Conservation (phyloP, 257 asterid species). For the Solanum verrucosum region DNA sequence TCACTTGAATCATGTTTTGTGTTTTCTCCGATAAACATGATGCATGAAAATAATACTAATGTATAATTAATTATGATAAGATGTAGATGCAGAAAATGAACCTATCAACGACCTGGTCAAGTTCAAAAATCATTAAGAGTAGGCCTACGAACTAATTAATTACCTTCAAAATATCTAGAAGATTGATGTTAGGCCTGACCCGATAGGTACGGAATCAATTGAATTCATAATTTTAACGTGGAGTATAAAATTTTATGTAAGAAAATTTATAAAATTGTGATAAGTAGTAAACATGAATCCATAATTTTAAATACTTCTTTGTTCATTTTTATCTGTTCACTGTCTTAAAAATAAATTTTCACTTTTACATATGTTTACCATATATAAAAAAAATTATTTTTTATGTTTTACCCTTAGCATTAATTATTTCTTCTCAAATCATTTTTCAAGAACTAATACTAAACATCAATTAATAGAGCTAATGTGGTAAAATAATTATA, state of each 20-base stretch:
- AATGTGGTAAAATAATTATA: not conserved
- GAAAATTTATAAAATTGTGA: too few species aligned
- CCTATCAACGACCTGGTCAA: not conserved
- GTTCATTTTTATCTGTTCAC: too few species aligned
- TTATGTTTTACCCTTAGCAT: not conserved
- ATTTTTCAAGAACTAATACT: not conserved
- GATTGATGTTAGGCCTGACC: not conserved
- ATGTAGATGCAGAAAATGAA: not conserved
- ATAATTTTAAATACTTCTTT: not conserved
- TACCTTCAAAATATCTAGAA: not conserved
- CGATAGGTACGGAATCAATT: not conserved
- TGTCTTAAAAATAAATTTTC: too few species aligned
- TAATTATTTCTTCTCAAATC: not conserved
- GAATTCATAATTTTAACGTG: not conserved
- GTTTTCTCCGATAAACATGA: not conserved
- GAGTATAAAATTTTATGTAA: not conserved
- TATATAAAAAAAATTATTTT: too few species aligned
- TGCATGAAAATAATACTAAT: not conserved
- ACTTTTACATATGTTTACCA: not conserved
- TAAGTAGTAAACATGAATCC: not conserved
- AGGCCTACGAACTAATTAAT: not conserved
- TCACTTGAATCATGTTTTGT: not conserved
- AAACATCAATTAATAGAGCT: not conserved
- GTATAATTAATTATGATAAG: not conserved
- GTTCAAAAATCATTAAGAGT: not conserved